phyloP scores from a whole-genome alignment of 345 rosid species.

The Brassica nigra region DNA sequence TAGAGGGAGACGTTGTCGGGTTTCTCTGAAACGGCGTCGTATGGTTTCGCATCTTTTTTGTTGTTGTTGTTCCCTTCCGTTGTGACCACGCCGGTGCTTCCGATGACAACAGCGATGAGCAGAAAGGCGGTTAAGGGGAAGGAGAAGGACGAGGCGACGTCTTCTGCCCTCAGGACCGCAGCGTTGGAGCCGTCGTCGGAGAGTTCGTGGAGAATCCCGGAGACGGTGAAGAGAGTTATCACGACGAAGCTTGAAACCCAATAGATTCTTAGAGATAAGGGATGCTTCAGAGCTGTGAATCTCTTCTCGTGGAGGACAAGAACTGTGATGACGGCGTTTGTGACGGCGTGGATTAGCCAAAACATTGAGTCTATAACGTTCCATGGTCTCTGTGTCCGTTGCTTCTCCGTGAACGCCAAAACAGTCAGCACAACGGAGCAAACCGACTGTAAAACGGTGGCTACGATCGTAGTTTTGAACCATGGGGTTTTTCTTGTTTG shows the following conservation, averaged over 20 bases:
- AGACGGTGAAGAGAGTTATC: conserved; percentile 49
- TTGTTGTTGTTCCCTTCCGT: conserved; percentile 36
- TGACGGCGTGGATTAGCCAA: conserved; percentile 74
- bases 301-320: conserved; percentile 75
- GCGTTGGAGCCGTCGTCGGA: conserved; percentile 23
- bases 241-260: conserved; percentile 65
- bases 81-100: conserved; percentile 59
- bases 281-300: conserved; percentile 60
- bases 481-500: conserved; percentile 43
- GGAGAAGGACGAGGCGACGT: conserved; percentile 51
- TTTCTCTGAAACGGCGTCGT: conserved; percentile 49
- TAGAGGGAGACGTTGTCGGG: conserved; percentile 51
- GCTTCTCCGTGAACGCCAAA: conserved; percentile 46
- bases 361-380: conserved; percentile 50
- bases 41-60: conserved; percentile 1
- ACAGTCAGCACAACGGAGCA: conserved; percentile 50
- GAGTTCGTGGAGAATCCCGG: conserved; percentile 56
- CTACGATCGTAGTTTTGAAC: conserved; percentile 62
- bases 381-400: conserved; percentile 47
- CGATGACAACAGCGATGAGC: conserved; percentile 56
- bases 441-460: conserved; percentile 47
- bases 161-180: conserved; percentile 48
- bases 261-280: conserved; percentile 62
- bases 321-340: conserved; percentile 58
- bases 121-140: conserved; percentile 62